Base-by-base conservation (phyloP, 2,329 filamentous ascomycete species). In the Ascochyta clinopodiicola region DNA sequence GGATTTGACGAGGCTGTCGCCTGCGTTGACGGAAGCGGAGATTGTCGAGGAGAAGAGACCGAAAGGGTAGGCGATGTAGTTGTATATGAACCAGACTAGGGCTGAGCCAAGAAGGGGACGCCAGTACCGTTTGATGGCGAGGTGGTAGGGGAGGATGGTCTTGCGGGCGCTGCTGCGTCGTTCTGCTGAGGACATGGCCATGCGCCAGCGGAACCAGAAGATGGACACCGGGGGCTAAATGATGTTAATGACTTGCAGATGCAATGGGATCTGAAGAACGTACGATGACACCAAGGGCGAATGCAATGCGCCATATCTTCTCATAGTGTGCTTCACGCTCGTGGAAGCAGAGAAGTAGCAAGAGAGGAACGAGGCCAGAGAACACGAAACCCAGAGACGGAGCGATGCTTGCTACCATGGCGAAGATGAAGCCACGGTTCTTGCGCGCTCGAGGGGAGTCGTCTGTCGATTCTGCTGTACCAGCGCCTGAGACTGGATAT, bases 21-120 rank as follows among this genome's bases (percentile, higher is more conserved):
- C 49, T 1, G 67, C 61, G 17, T 63, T 65, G 19, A 70, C 60
- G 6, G 56, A 55, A 5, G 63, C 52, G 3, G 61, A 78, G 53
- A 85, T 84, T 21, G 81, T 83, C 0, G 80, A 81, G 51, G 78
- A 80, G 67, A 85, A 85, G 25, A 85, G 77, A 8, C 81, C 82
- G 57, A 84, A 84, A 0, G 83, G 82, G 47, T 82, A 81, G 0
- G 80, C 79, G 36, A 85, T 79, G 66, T 80, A 86, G 63, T 86
- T 81, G 65, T 85, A 81, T 37, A 75, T 67, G 64, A 84, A 84
- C 82, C 82, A 84, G 9, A 79, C 77, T 1, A 77, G 57, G 2
- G 80, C 77, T 6, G 78, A 77, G 13, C 82, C 82, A 3, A 84
- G 63, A 38, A 85, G 68, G 0, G 79, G 79, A 3, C 78, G 75